phyloP scores from a whole-genome alignment of 768 basidiomycete species.

The Pilatotrama ljubarskyi region DNA sequence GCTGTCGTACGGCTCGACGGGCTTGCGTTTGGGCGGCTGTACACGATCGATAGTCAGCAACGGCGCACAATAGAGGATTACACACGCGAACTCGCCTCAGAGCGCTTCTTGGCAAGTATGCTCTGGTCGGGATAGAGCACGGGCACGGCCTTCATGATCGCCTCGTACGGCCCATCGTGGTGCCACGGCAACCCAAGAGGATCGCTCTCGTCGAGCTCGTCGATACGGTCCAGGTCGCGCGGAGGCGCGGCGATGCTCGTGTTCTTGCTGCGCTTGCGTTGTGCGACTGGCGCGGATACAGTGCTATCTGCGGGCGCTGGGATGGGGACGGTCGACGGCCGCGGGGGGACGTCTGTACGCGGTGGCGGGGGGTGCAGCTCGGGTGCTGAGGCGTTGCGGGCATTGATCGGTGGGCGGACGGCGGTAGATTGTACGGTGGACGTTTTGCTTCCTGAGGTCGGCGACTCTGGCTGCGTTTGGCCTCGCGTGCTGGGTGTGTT shows the following conservation, averaged over 20 bases:
- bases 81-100: neutral
- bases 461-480: neutral
- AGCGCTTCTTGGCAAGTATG: slow-evolving; percentile 14
- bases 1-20: slow-evolving; percentile 4
- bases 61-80: neutral
- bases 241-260: slow-evolving; percentile 28
- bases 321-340: slow-evolving; percentile 23
- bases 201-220: slow-evolving; percentile 76
- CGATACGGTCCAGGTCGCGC: slow-evolving; percentile 62
- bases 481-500: neutral
- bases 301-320: neutral
- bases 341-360: slow-evolving; percentile 13
- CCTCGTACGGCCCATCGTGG: slow-evolving; percentile 78
- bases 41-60: neutral
- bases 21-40: slow-evolving; percentile 15
- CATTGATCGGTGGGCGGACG: slow-evolving; percentile 6
- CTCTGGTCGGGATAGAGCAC: slow-evolving; percentile 14
- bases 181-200: slow-evolving; percentile 65
- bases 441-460: neutral
- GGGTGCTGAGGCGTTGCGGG: slow-evolving; percentile 22
- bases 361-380: slow-evolving; percentile 17
- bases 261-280: slow-evolving; percentile 28
- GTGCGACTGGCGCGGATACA: slow-evolving; percentile 19
- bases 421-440: slow-evolving; percentile 6
- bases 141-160: slow-evolving; percentile 40